Percentiles rank a stretch among this genome's conserved stretches.
These are phyloP conservation scores for Lignosus rhinocerotis DNA, from an alignment of 1,284 basidiomycete genomes.

Conservation along the genomic window DNA sequence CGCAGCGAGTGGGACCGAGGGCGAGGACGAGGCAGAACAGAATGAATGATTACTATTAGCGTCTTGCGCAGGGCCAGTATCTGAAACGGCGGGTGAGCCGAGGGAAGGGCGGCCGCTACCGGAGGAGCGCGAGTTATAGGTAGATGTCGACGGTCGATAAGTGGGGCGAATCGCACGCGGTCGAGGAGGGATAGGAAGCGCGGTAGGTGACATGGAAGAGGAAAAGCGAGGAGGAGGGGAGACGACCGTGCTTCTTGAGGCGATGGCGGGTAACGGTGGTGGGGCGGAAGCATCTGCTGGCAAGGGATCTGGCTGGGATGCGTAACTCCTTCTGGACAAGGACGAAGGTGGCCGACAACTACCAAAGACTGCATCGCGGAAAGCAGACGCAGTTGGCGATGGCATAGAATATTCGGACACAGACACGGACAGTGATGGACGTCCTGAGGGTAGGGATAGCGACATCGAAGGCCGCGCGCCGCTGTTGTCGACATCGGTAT, in stretches of 20 bases:
- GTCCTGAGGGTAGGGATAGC: constrained; percentile 37
- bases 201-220: constrained; percentile 42
- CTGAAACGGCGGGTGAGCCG: constrained; percentile 13
- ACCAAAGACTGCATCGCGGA: constrained; percentile 56
- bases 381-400: constrained; percentile 72
- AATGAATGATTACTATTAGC: constrained; percentile 11
- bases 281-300: not conserved
- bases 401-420: constrained; percentile 56
- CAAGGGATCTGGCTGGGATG: constrained; percentile 24
- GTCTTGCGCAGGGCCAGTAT: constrained; percentile 13
- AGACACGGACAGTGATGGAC: constrained; percentile 50
- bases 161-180: constrained; percentile 40
- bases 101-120: constrained; percentile 22
- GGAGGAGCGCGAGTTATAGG: constrained; percentile 32
- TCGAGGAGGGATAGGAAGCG: constrained; percentile 56
- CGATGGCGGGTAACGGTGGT: constrained; percentile 11
- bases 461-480: constrained; percentile 33
- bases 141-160: constrained; percentile 30
- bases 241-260: constrained; percentile 44
- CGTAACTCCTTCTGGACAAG: constrained; percentile 34
- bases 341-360: constrained; percentile 36
- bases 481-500: constrained; percentile 40
- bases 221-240: constrained; percentile 54
- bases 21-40: constrained; percentile 16
- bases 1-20: constrained; percentile 24